Evolutionary conservation across 176 grass and related monocot genomes (phyloP).

Genomic region (Rhipidocladum racemiflorum): DNA sequence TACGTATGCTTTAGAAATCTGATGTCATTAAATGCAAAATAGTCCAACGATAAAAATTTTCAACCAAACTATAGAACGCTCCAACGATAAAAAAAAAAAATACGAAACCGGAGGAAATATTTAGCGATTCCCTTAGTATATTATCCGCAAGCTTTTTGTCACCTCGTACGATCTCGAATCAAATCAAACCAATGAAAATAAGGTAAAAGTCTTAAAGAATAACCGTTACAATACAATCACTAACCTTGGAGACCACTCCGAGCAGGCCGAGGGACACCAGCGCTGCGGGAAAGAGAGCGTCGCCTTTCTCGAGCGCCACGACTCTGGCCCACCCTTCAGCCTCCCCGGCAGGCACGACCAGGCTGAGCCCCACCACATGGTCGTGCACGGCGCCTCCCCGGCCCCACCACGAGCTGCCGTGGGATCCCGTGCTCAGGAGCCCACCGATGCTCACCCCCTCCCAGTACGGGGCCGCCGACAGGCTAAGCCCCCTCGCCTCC

Average conservation of each 20-base stretch:
- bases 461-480: slow-evolving; percentile 72
- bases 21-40: too few relatives aligned
- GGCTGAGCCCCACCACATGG: slow-evolving; percentile 46
- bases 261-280: slow-evolving; percentile 73
- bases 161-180: too few relatives aligned
- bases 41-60: too few relatives aligned
- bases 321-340: slow-evolving; percentile 53
- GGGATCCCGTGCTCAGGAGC: slow-evolving; percentile 64
- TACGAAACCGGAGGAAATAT: too few relatives aligned
- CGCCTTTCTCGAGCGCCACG: slow-evolving; percentile 30
- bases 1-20: too few relatives aligned
- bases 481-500: slow-evolving; percentile 62
- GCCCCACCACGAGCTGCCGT: slow-evolving; percentile 94
- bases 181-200: too few relatives aligned
- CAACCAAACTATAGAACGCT: too few relatives aligned
- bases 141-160: too few relatives aligned
- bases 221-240: background rate
- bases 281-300: slow-evolving; percentile 61
- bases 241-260: slow-evolving; percentile 70
- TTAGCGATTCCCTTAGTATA: too few relatives aligned
- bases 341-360: slow-evolving; percentile 44
- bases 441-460: slow-evolving; percentile 79
- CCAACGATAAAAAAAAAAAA: too few relatives aligned
- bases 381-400: slow-evolving; percentile 71
- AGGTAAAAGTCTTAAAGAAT: too few relatives aligned